phyloP scores from a whole-genome alignment of 306 rosid species.

The Aeschynomene evenia region DNA sequence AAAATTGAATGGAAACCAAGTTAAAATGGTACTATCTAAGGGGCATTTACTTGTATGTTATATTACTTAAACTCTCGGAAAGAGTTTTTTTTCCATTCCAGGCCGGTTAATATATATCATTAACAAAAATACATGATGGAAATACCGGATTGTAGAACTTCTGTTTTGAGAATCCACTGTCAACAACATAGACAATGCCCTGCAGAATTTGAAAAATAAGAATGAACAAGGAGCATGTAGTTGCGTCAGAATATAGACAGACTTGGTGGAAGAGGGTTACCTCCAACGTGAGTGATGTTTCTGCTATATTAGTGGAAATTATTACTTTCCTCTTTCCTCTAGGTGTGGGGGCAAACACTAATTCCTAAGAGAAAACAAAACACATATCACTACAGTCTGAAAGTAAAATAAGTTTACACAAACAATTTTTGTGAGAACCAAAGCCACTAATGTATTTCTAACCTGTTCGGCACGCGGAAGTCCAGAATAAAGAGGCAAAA shows the following conservation, averaged over 20 bases:
- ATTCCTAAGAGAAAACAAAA: conserved; percentile 54
- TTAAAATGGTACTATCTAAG: background rate
- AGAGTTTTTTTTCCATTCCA: background rate
- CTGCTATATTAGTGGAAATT: conserved; percentile 92
- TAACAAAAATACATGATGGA: conserved; percentile 22
- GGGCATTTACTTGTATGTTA: background rate
- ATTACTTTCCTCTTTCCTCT: conserved; percentile 94
- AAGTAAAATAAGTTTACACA: conserved; percentile 6
- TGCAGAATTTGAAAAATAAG: conserved; percentile 44
- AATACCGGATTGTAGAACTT: conserved; percentile 87
- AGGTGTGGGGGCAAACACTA: conserved; percentile 78
- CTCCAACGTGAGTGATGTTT: conserved; percentile 92
- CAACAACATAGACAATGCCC: conserved; percentile 93
- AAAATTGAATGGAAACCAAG: conserved; percentile 13
- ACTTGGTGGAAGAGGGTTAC: conserved; percentile 41
- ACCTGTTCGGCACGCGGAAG: conserved; percentile 94
- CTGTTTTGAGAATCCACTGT: conserved; percentile 95
- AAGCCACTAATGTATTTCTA: conserved; percentile 29
- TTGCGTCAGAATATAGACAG: conserved; percentile 16
- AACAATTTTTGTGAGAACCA: conserved; percentile 6
- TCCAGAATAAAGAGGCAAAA: conserved; percentile 94
- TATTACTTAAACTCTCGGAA: background rate
- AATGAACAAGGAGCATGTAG: conserved; percentile 7
- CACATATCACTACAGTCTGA: conserved; percentile 15
- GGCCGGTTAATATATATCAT: conserved; percentile 11